phyloP scores from a whole-genome alignment of 805 yeast genomes.

The Lipomyces sp. region DNA sequence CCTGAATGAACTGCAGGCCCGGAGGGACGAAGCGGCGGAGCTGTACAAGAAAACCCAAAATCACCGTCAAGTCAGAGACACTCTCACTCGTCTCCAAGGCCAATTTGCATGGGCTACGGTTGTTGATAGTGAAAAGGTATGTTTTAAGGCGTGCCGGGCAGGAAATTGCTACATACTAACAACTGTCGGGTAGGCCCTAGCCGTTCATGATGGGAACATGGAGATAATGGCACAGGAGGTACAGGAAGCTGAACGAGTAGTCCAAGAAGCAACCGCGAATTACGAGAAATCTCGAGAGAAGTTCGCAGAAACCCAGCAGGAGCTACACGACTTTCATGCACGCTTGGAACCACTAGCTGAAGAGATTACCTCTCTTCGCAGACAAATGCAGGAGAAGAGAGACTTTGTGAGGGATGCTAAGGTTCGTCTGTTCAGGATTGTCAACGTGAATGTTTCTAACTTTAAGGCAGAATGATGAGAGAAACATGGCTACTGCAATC shows the following conservation, averaged over 20 bases:
- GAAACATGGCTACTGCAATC: neutral
- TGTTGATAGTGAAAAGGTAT: slow-evolving; percentile 16
- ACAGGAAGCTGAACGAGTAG: slow-evolving; percentile 19
- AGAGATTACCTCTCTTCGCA: neutral
- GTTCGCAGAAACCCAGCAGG: neutral
- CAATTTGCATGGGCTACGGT: slow-evolving; percentile 37
- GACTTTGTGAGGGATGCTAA: slow-evolving; percentile 9
- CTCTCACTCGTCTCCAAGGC: slow-evolving; percentile 12
- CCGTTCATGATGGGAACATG: slow-evolving; percentile 4
- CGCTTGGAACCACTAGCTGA: slow-evolving; percentile 9
- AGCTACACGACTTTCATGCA: neutral
- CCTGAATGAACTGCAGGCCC: slow-evolving; percentile 49
- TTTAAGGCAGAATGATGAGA: slow-evolving; percentile 8
- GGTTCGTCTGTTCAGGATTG: neutral
- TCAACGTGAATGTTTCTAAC: neutral
- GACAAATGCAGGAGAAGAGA: slow-evolving; percentile 3
- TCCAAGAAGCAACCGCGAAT: neutral
- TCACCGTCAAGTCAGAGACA: slow-evolving; percentile 23
- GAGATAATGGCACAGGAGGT: slow-evolving; percentile 37
- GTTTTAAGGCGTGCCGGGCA: neutral
- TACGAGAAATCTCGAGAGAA: slow-evolving; percentile 4
- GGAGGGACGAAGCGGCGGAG: slow-evolving; percentile 46
- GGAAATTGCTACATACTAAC: neutral
- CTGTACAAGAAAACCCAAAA: slow-evolving; percentile 27
- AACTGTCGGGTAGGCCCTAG: neutral